Evolutionary conservation across 495 filamentous ascomycete genomes (phyloP), one percentile per base, ranked within the genome.

Genomic region (Pseudotulostoma volvatum): DNA sequence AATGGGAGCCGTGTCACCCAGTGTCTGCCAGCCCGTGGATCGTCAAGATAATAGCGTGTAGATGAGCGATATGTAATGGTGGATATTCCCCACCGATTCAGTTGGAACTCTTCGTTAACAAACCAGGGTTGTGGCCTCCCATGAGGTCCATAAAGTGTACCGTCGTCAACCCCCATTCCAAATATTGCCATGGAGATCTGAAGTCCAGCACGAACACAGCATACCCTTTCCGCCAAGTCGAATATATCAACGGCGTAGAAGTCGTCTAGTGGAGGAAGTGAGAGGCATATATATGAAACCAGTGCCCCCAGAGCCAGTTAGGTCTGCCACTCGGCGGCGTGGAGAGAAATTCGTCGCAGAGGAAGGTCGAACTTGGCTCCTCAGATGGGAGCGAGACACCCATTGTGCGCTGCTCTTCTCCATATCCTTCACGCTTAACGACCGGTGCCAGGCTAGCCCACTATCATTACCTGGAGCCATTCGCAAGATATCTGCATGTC

Each of bases 221-320:
- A 50, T 55, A 0, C 61, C 61, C 1, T 46, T 40, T 11, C 58
- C 61, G 2, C 56, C 21, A 1, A 65, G 43, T 65, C 61, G 1
- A 55, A 3, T 0, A 35, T 25, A 0, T 31, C 3, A 0, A 58
- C 42, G 2, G 3, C 8, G 9, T 38, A 28, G 3, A 39, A 3
- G n/a, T 18, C n/a, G 30, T 48, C 42, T 9, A 48, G 14, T 3
- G 14, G 4, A 1, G 43, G 52, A 19, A 54, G 40, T 8, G 18
- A 18, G 7, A 4, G 60, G 21, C n/a, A n/a, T n/a, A 33, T 63
- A 63, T 1, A 65, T 0, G 2, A 62, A 21, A 44, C 62, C 61
- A 0, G 49, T 44, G 9, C 48, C 46, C 0, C 61, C 61, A 0
- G 47, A 44, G 1, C 23, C 23, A 11, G 5, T 11, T 5, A 28